Base-by-base conservation (phyloP, 148 eudicot species). In the Silene latifolia region DNA sequence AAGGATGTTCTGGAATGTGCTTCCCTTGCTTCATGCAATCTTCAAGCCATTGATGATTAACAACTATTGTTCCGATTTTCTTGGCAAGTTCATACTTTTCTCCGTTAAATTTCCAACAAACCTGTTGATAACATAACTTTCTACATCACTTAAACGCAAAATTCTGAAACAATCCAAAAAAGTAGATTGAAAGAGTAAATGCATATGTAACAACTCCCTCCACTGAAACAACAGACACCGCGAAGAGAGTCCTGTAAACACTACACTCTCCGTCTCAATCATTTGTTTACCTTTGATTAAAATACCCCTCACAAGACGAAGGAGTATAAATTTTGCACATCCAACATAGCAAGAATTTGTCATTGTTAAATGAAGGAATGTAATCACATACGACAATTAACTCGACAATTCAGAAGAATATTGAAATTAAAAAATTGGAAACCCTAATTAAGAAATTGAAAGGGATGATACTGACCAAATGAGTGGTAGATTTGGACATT, bases 41-140 rank as follows among this genome's bases (percentile, higher is more conserved):
- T 74, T 95, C 97, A 21, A 95, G 62, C 99, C 99, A 95, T 60
- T 73, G 81, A 88, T 95, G 99, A 74, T 95, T 95, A 56, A 95
- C 85, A 35, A 90, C 79, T 11, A 69, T 15, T 7, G 78, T 92
- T 71, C 87, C 84, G 15, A 85, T 78, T 80, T 82, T 83, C 81
- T 85, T 89, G 20, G 94, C 96, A 79, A 89, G 63, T 69, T 88
- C 87, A 78, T 90, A 90, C 39, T 92, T 95, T 67, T 71, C 79
- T 24, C 99, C 99, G 74, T 90, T 79, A 82, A 87, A 89, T 80
- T 87, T 87, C 96, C 91, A 88, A 74, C 99, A 95, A 66, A 95
- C 83, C 99, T 95, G 78, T 60, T 56, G 77, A 77, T 20, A 67
- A 67, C 54, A 58, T 5, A 29, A 51, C 8, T 67, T 56, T 11